Base-by-base conservation (phyloP, 1,284 basidiomycete genomes). In the Porogramme epimiltina region DNA sequence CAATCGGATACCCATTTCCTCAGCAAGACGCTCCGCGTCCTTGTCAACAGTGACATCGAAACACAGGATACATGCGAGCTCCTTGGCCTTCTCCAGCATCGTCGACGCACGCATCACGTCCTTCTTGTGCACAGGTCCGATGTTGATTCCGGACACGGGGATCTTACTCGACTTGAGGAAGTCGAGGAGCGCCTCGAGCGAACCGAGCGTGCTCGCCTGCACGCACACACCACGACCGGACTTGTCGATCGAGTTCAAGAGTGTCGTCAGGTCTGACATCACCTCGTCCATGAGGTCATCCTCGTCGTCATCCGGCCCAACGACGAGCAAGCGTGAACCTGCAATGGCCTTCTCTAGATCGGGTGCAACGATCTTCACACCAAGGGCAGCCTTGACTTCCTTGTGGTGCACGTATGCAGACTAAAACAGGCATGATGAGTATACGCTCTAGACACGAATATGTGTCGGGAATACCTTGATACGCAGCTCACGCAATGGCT, bases 291-390 rank as follows among this genome's bases (percentile, higher is more conserved):
- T 90, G 49, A 98, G 75, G 42, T 95, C 92, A 52, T 98, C 96
- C 68, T 98, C 96, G 61, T 98, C 95, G 63, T 98, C 95, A 64
- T 98, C 94, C 48, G 93, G 91, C 15, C 93, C 90, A 51, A 89
- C 84, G 36, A 99, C 93, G 41, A 98, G 83, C 54, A 99, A 75
- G 15, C 95, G 87, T 41, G 96, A 98, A 68, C 97, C 97, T 53
- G 96, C 95, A 58, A 99, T 97, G n/a, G 97, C 96, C 73, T 98
- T 98, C 66, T 99, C 97, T 25, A 99, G 84, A 69, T 98, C 96
- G 1, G 96, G 90, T 0, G 94, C 97, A 24, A 89, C 84, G 60
- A 99, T 88, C 78, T 99, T 99, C 70, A 99, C 91, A 73, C 97
- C 97, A 47, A 98, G 80, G 4, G 97, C 95, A 3, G 97, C 97